Base-by-base conservation (phyloP, 2,329 filamentous ascomycete species). In the Didymella keratinophila region DNA sequence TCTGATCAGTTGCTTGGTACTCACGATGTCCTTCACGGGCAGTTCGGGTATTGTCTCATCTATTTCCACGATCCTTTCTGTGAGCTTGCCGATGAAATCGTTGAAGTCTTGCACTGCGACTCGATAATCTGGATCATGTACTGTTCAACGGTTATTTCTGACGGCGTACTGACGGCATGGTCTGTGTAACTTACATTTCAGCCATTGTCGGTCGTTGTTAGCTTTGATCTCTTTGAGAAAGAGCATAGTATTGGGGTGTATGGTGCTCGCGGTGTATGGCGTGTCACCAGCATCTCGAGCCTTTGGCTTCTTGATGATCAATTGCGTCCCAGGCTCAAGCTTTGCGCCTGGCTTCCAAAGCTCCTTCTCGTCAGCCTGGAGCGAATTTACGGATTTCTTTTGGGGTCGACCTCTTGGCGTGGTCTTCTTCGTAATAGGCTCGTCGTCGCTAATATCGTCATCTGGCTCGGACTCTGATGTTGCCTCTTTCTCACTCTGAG, bases 31-130 rank as follows among this genome's bases (percentile, higher is more conserved):
- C 76, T 96, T 95, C 52, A 89, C 81, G 1, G 93, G 93, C 21
- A 97, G 80, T 68, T 97, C 92, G 0, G 93, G 93, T 41, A 97
- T 86, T 1, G 92, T 96, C 54, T 89, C 86, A 73, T 97, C 93
- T 37, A 84, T 82, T 58, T 89, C 86, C 20, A 85, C 84, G 52
- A 97, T 83, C 61, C 87, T 89, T 60, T 89, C 82, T 1, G 89
- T 91, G 37, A 95, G 81, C 10, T 81, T 81, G 65, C 91, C 89
- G 34, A 95, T 86, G 70, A 93, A 97, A 1, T 86, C 85, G 46
- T 91, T 86, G 84, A 91, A 97, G 74, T 97, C 92, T 58, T 89
- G 89, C 57, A 93, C 84, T 1, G 92, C 86, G 53, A 87, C 83
- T 58, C 93, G 86, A 74, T 91, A 96, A 68, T 96, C 90, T 43